Percentiles rank a stretch among this genome's conserved stretches.
Conservation (phyloP, 2,329 filamentous ascomycete genomes). For the Zymoseptoria pseudotritici region DNA sequence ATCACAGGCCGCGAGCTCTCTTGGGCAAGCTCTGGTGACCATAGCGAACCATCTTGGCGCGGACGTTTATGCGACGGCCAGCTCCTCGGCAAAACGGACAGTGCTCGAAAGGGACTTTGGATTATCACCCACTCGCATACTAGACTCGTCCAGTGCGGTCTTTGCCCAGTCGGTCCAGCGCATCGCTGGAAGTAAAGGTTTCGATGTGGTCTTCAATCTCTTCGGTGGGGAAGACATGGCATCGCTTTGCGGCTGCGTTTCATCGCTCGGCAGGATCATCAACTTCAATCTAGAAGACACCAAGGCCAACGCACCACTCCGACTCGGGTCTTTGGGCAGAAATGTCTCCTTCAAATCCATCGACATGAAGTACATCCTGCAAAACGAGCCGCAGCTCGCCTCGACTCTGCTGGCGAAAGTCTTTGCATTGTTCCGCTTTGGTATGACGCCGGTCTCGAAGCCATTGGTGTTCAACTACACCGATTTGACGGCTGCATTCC, state of each 20-base stretch:
- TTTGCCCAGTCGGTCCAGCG: conserved; percentile 15
- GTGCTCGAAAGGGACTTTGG: background rate
- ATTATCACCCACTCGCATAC: background rate
- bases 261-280: background rate
- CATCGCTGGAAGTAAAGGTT: conserved; percentile 16
- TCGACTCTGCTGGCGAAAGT: background rate
- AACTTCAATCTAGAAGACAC: background rate
- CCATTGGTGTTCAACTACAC: background rate
- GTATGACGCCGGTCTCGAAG: background rate
- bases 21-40: background rate
- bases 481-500: background rate
- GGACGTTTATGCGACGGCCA: conserved; percentile 22
- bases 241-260: background rate
- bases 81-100: conserved; percentile 16
- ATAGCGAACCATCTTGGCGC: conserved; percentile 6
- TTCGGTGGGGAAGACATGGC: conserved; percentile 14
- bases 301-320: background rate
- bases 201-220: conserved; percentile 30
- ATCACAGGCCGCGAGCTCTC: conserved; percentile 21
- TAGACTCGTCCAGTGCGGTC: background rate
- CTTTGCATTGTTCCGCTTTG: background rate
- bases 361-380: background rate
- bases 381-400: background rate
- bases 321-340: background rate
- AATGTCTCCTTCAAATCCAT: background rate